These are phyloP conservation scores for Vicia villosa DNA, from an alignment of 306 rosid genomes.

Conservation along the genomic window DNA sequence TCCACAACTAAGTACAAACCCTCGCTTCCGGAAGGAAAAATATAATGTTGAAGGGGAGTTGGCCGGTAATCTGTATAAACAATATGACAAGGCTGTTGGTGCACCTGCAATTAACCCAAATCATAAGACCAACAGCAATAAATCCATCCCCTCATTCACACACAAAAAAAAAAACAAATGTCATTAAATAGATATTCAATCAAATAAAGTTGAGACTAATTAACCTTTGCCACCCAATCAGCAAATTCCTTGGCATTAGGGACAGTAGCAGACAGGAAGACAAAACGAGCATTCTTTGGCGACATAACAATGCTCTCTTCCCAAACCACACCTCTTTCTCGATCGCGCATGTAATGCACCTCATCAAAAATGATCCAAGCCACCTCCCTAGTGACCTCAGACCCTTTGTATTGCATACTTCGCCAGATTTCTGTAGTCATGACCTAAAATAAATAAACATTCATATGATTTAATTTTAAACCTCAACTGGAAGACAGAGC, in stretches of 20 bases:
- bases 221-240: constrained; percentile 95
- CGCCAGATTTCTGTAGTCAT: constrained; percentile 99
- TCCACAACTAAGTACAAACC: constrained; percentile 92
- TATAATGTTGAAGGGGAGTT: constrained; percentile 93
- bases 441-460: constrained; percentile 50
- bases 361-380: constrained; percentile 97
- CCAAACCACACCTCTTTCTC: constrained; percentile 98
- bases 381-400: constrained; percentile 85
- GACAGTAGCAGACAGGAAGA: constrained; percentile 91
- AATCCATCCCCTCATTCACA: background rate
- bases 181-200: background rate
- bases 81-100: constrained; percentile 92
- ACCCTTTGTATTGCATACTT: constrained; percentile 97
- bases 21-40: constrained; percentile 85
- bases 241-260: constrained; percentile 96
- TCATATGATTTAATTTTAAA: background rate
- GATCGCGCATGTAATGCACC: constrained; percentile 97
- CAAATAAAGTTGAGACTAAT: background rate
- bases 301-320: constrained; percentile 99
- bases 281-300: constrained; percentile 87
- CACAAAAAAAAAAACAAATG: background rate
- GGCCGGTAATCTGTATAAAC: constrained; percentile 96
- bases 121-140: constrained; percentile 30
- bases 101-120: constrained; percentile 62
- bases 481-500: background rate